phyloP scores from a whole-genome alignment of 148 eudicot species.

The Talinum fruticosum region DNA sequence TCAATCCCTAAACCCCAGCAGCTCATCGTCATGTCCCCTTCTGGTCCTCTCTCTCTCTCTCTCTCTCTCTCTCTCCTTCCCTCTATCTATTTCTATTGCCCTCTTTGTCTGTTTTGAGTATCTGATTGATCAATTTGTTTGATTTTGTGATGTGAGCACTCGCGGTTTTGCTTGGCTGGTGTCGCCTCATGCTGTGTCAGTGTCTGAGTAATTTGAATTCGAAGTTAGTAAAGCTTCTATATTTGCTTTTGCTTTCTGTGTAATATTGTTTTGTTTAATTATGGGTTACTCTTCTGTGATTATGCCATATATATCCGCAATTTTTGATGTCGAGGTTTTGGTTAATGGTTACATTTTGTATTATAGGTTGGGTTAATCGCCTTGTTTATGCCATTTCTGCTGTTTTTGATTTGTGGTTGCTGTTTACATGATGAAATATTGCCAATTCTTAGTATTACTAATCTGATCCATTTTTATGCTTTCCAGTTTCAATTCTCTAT shows the following conservation, averaged over 20 bases:
- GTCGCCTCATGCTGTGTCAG: conserved; percentile 2
- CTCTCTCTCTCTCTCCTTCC: neutral
- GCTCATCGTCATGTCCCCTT: conserved; percentile 91
- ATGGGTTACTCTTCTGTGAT: neutral
- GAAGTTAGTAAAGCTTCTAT: conserved; percentile 4
- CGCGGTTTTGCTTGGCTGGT: neutral
- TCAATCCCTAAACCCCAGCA: conserved; percentile 72
- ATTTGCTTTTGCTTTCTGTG: conserved; percentile 7
- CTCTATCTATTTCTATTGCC: neutral
- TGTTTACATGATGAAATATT: neutral
- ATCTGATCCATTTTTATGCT: neutral
- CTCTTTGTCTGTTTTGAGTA: neutral
- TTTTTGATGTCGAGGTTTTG: neutral
- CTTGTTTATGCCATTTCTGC: neutral
- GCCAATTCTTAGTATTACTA: neutral
- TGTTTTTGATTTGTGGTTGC: conserved; percentile 13
- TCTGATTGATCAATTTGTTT: neutral
- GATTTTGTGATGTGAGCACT: conserved; percentile 11
- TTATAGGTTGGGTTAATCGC: no score
- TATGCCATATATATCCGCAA: neutral
- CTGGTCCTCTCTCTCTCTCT: conserved; percentile 45
- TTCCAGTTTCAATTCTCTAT: neutral
- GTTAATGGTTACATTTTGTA: neutral
- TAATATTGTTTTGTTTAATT: conserved; percentile 1
- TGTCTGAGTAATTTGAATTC: conserved; percentile 1